Conservation (phyloP, 371 early-diverging fungal species). For the Saksenaea vasiformis region DNA sequence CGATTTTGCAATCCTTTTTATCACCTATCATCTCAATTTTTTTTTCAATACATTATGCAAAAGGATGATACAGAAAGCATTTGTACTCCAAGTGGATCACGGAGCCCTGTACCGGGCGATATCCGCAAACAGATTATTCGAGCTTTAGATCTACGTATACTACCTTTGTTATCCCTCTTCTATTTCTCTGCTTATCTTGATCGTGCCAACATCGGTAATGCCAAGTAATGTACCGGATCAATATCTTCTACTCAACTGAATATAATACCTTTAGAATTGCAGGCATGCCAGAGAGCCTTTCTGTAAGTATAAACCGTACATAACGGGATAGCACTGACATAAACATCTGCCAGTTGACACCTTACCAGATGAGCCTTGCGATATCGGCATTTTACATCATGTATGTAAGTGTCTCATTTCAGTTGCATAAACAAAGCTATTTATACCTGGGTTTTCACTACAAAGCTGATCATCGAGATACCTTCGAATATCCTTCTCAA, state of each 20-base stretch:
- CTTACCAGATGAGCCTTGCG: conserved; percentile 20
- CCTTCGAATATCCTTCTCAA: conserved; percentile 34
- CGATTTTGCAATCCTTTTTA: no score
- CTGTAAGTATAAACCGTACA: background rate
- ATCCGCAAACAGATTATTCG: conserved; percentile 15
- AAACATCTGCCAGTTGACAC: conserved; percentile 20
- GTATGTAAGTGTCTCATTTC: conserved; percentile 16
- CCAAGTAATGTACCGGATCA: conserved; percentile 21
- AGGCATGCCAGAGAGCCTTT: background rate
- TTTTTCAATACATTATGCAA: no score
- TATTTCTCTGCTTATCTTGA: conserved; percentile 35
- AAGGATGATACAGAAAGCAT: no score
- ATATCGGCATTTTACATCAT: conserved; percentile 39
- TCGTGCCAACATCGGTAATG: conserved; percentile 39
- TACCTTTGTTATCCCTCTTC: conserved; percentile 34
- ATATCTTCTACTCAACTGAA: no score
- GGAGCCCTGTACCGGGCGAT: no score
- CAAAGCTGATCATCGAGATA: conserved; percentile 22
- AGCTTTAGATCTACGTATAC: conserved; percentile 27
- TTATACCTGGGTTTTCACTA: background rate
- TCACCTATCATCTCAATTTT: no score
- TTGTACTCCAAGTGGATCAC: no score
- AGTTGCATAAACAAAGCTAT: background rate
- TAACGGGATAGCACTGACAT: no score
- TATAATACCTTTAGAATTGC: background rate